Conservation (phyloP, 2,329 filamentous ascomycete genomes). For the Ilyonectria destructans region DNA sequence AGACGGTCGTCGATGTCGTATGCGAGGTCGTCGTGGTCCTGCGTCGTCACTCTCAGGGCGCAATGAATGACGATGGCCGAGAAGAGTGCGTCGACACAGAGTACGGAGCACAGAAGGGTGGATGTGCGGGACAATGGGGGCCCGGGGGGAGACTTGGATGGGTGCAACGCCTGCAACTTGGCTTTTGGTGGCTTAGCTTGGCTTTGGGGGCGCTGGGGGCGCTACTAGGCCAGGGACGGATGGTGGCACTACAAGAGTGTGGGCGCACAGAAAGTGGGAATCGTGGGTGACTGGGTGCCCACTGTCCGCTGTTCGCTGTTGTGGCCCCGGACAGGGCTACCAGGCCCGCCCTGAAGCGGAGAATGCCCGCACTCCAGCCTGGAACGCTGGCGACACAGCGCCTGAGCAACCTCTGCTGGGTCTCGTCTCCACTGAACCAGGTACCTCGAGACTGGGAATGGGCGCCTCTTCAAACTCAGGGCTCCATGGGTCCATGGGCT, state of each 20-base stretch:
- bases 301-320: background rate
- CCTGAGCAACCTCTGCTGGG: constrained; percentile 5
- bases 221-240: constrained; percentile 38
- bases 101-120: constrained; percentile 16
- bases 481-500: background rate
- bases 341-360: constrained; percentile 18
- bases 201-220: constrained; percentile 23
- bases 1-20: constrained; percentile 21
- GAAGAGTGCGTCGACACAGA: constrained; percentile 16
- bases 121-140: constrained; percentile 16
- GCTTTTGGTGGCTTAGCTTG: constrained; percentile 41
- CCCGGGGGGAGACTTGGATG: constrained; percentile 19
- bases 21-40: constrained; percentile 25
- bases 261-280: constrained; percentile 35
- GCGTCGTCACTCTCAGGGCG: constrained; percentile 26
- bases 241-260: constrained; percentile 34
- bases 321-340: background rate
- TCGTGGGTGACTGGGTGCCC: background rate
- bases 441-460: constrained; percentile 4
- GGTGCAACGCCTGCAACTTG: constrained; percentile 29
- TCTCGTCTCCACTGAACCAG: constrained; percentile 29
- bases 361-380: constrained; percentile 8
- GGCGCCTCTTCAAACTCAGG: background rate
- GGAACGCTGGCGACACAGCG: constrained; percentile 31
- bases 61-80: constrained; percentile 19